A percentile compares a stretch with the other conserved stretches of the same genome.
Conservation (phyloP, 1,284 basidiomycete species). For the Cutaneotrichosporon curvatum region DNA sequence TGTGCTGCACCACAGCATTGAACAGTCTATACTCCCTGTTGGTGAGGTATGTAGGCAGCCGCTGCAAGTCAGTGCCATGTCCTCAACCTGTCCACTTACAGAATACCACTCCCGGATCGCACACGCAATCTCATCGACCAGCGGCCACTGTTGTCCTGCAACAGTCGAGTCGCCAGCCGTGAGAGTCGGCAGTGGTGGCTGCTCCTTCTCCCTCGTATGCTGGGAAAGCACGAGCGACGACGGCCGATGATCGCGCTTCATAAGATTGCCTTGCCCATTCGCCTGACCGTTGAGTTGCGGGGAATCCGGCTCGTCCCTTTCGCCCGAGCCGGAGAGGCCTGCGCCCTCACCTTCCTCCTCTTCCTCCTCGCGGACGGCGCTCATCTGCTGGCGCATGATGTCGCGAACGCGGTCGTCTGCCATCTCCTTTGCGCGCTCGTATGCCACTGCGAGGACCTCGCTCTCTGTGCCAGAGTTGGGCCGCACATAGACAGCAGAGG, state of each 20-base stretch:
- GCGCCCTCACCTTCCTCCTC: conserved; percentile 51
- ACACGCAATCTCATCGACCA: conserved; percentile 95
- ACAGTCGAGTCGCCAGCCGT: conserved; percentile 87
- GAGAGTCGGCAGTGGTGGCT: conserved; percentile 85
- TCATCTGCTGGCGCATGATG: conserved; percentile 48
- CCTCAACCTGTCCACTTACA: conserved; percentile 44
- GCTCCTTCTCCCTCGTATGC: conserved; percentile 53
- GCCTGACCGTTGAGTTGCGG: conserved; percentile 4
- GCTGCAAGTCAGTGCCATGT: conserved; percentile 20
- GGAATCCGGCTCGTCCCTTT: background rate
- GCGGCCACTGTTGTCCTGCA: conserved; percentile 71
- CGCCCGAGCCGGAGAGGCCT: background rate
- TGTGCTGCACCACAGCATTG: conserved; percentile 75
- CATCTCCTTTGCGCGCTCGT: conserved; percentile 25
- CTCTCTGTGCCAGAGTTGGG: conserved; percentile 85
- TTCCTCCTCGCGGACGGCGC: conserved; percentile 66
- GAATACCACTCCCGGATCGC: conserved; percentile 92
- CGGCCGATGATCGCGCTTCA: conserved; percentile 23
- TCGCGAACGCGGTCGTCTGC: conserved; percentile 24
- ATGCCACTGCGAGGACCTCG: conserved; percentile 63
- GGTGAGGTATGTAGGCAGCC: conserved; percentile 81
- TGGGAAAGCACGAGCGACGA: conserved; percentile 26
- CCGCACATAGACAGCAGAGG: conserved; percentile 79
- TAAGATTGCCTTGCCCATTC: background rate
- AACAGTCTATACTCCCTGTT: conserved; percentile 85